Percentiles rank a stretch among this genome's conserved stretches.
These are phyloP conservation scores for Dioscorea alata DNA, from an alignment of 106 monocot genomes.

Conservation along the genomic window DNA sequence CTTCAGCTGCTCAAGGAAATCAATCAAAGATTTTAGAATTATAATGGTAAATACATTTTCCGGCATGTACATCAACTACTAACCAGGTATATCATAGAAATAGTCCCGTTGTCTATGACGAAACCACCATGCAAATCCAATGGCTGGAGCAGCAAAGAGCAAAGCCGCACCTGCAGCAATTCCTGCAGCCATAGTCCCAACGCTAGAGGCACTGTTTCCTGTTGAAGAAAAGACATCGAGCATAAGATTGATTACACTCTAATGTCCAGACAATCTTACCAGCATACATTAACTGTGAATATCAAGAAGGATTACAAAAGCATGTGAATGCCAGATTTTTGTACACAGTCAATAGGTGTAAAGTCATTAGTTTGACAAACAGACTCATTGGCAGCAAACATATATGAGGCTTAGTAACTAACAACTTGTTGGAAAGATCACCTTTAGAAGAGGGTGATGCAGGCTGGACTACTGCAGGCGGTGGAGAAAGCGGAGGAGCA, in stretches of 20 bases:
- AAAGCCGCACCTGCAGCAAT: slow-evolving; percentile 90
- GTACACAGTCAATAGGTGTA: too few relatives aligned
- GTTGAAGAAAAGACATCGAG: slow-evolving; percentile 1
- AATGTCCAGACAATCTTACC: too few relatives aligned
- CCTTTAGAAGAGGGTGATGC: slow-evolving; percentile 33
- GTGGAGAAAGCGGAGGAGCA: slow-evolving; percentile 46
- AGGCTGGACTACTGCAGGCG: slow-evolving; percentile 33
- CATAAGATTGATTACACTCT: too few relatives aligned
- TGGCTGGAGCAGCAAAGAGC: slow-evolving; percentile 76
- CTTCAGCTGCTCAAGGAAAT: slow-evolving; percentile 36
- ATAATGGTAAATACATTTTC: too few relatives aligned
- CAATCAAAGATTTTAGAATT: too few relatives aligned
- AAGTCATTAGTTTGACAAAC: too few relatives aligned
- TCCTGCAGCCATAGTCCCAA: slow-evolving; percentile 86
- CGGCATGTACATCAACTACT: slow-evolving; percentile 12
- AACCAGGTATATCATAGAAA: slow-evolving; percentile 97
- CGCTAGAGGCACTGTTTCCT: slow-evolving; percentile 59
- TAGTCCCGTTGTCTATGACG: slow-evolving; percentile 76
- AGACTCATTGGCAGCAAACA: too few relatives aligned
- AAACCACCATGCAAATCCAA: slow-evolving; percentile 83
- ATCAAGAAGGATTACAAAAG: too few relatives aligned
- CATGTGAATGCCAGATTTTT: too few relatives aligned
- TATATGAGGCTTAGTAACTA: too few relatives aligned
- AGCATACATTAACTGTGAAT: too few relatives aligned
- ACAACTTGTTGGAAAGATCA: slow-evolving; percentile 1